Conservation (phyloP, 164 flowering plant genomes). For the Magnolia changhungtana region DNA sequence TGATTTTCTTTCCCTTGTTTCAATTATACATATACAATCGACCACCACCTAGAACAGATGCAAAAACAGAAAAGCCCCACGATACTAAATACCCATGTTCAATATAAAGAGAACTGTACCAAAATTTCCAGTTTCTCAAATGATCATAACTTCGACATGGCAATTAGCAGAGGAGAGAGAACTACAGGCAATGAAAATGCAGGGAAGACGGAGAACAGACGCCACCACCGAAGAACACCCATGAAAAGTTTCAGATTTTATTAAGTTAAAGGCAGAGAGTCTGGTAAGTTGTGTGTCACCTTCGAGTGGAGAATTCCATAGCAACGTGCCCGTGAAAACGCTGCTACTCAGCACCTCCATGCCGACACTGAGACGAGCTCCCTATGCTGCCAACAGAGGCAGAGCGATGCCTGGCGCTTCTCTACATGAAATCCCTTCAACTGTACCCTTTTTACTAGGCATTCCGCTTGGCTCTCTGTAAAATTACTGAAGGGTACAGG, state of each 20-base stretch:
- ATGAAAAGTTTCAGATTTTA: slow-evolving; percentile 9
- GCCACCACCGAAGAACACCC: slow-evolving; percentile 9
- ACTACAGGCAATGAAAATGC: not conserved
- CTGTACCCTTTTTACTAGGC: slow-evolving; percentile 59
- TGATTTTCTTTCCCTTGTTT: not conserved
- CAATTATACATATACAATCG: not conserved
- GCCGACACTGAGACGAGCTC: slow-evolving; percentile 84
- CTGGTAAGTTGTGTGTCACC: slow-evolving; percentile 33
- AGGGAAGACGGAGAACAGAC: not conserved
- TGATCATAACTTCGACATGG: not conserved
- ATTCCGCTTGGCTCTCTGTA: slow-evolving; percentile 81
- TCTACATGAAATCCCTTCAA: slow-evolving; percentile 80
- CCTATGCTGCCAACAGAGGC: slow-evolving; percentile 73
- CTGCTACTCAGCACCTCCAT: slow-evolving; percentile 66
- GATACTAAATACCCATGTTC: not conserved
- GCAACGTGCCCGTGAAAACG: slow-evolving; percentile 23
- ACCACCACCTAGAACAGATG: not conserved
- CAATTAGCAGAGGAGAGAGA: not conserved
- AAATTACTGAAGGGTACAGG: slow-evolving; percentile 66
- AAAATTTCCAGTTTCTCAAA: not conserved
- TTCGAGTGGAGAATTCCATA: slow-evolving; percentile 7
- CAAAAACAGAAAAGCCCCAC: not conserved
- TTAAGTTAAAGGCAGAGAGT: slow-evolving; percentile 9
- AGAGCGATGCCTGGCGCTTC: slow-evolving; percentile 74
- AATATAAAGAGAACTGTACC: not conserved